phyloP scores from a whole-genome alignment of 306 rosid species.

The Cotoneaster glaucophyllus region DNA sequence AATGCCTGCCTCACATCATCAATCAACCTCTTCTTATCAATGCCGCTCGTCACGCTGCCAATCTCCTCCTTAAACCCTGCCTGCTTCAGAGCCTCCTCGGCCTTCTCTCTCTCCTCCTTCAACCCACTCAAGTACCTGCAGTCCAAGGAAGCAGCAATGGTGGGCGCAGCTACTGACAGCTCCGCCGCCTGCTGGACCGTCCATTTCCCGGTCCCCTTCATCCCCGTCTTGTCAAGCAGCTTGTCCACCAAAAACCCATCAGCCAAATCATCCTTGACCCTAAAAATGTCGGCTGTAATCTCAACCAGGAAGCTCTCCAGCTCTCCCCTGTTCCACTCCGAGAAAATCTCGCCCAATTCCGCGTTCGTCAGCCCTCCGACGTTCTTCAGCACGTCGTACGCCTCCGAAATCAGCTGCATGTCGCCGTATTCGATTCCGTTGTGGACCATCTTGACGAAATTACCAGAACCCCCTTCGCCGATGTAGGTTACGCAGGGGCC shows the following conservation, averaged over 20 bases:
- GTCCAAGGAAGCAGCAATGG: constrained; percentile 86
- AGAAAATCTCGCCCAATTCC: constrained; percentile 58
- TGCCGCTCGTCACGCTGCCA: constrained; percentile 34
- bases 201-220: constrained; percentile 98
- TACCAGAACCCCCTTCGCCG: constrained; percentile 86
- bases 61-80: constrained; percentile 67
- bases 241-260: constrained; percentile 81
- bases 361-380: constrained; percentile 65
- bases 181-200: constrained; percentile 96
- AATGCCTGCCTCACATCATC: constrained; percentile 95
- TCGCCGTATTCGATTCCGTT: constrained; percentile 92
- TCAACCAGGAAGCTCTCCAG: constrained; percentile 80
- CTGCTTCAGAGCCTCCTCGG: constrained; percentile 52
- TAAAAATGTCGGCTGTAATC: constrained; percentile 82
- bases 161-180: constrained; percentile 80
- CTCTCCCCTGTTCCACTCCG: constrained; percentile 83
- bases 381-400: constrained; percentile 79
- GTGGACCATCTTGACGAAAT: constrained; percentile 91
- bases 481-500: constrained; percentile 88
- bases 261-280: constrained; percentile 56
- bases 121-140: constrained; percentile 78
- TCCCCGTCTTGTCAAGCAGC: constrained; percentile 86
- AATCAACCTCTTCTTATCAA: constrained; percentile 71
- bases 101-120: constrained; percentile 89
- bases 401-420: constrained; percentile 90